Base-by-base conservation (phyloP, 1,284 basidiomycete species). In the Ustilago trichophora region DNA sequence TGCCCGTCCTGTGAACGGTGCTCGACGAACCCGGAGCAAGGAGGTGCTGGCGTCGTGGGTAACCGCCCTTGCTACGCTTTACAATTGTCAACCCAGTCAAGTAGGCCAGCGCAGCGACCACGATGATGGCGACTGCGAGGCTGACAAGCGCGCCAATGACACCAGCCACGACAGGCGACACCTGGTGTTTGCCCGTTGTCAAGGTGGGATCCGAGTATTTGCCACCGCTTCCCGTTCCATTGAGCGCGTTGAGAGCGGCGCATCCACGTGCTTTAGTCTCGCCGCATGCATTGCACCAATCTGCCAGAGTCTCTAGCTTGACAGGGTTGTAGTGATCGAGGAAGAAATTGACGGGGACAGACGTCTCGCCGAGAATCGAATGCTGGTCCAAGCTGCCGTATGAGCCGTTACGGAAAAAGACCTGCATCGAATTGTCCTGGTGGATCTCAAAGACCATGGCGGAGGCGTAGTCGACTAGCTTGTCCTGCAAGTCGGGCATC, bases 351-450 rank as follows among this genome's bases (percentile, higher is more conserved):
- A 92, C 85, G 33, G 90, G 86, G 70, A 91, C 58, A 86, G 73
- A 87, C 0, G 22, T n/a, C 10, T 43, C 34, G 11, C 73, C 75
- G 37, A 81, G 82, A 38, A 83, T 43, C 6, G 74, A 56, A 53
- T 78, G 72, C 10, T 74, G 51, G 0, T 51, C 49, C 41, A 80
- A 71, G 22, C 60, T 70, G 26, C 69, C 76, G 36, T 72, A 70
- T 26, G 90, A 89, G 35, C 91, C 91, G 82, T 93, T 93, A 84
- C 88, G 89, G 87, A 92, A 92, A 82, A 87, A 89, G 85, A 92
- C 85, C 74, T 89, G 88, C 77, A 93, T 83, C 22, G 72, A 73
- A n/a, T 77, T 51, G 24, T 75, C 73, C 22, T 68, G 52, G 18
- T 68, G 62, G 54, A 93, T 85, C 83, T 93, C 91, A 68, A 92